These are phyloP conservation scores for Populus alba DNA, from an alignment of 345 rosid species.

Conservation along the genomic window DNA sequence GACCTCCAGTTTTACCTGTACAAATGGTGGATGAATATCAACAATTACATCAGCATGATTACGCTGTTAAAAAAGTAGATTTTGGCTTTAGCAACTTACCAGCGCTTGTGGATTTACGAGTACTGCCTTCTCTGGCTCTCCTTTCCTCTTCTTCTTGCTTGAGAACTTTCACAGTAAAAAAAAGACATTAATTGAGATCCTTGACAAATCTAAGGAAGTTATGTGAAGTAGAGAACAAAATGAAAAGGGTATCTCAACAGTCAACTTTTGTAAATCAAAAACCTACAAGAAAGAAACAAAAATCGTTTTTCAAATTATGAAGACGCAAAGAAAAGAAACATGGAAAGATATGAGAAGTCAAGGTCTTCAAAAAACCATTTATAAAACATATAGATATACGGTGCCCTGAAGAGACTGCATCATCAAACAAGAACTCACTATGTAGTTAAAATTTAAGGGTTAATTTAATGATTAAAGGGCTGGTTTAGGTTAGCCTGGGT, in stretches of 20 bases:
- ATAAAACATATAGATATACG: background rate
- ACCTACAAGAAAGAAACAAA: background rate
- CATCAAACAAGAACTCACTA: background rate
- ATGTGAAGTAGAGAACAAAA: background rate
- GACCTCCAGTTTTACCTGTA: conserved; percentile 71
- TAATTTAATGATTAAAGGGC: background rate
- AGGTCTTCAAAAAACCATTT: background rate
- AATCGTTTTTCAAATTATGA: background rate
- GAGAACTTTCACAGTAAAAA: conserved; percentile 42
- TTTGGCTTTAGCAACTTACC: conserved; percentile 33
- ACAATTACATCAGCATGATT: conserved; percentile 1
- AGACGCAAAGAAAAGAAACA: background rate
- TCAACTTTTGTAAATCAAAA: background rate
- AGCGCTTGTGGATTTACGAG: conserved; percentile 37
- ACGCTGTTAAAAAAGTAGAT: background rate
- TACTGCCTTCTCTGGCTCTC: conserved; percentile 61
- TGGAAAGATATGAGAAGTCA: background rate
- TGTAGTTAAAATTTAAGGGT: background rate
- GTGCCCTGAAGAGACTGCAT: background rate
- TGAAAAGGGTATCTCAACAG: background rate
- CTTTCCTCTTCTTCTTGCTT: conserved; percentile 86
- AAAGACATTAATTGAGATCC: background rate
- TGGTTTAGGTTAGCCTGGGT: background rate
- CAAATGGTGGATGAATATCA: conserved; percentile 8
- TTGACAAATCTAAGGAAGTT: background rate